Evolutionary conservation across 345 rosid species (phyloP).

Genomic region (Hibiscus syriacus): DNA sequence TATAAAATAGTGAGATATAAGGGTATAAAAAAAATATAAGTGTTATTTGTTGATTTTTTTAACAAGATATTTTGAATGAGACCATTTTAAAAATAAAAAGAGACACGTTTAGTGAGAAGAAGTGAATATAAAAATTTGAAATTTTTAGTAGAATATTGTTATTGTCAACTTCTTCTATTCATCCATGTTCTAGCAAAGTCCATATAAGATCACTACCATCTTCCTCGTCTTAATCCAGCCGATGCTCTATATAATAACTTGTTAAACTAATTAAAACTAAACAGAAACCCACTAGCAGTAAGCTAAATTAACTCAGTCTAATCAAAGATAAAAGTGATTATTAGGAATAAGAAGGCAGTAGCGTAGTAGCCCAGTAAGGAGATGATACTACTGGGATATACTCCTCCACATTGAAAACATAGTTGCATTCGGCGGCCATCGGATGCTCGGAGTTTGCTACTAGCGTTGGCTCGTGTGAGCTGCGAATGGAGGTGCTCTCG

Average conservation of each 20-base stretch:
- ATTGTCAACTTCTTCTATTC: too few relatives aligned
- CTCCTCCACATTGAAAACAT: constrained; percentile 29
- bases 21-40: too few relatives aligned
- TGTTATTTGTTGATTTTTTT: too few relatives aligned
- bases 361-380: constrained; percentile 26
- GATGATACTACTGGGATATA: constrained; percentile 26
- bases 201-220: neutral
- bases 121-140: too few relatives aligned
- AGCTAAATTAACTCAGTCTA: neutral
- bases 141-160: too few relatives aligned
- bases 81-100: too few relatives aligned
- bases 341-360: constrained; percentile 25
- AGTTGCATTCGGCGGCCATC: constrained; percentile 27
- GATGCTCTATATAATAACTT: neutral
- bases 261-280: neutral
- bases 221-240: neutral
- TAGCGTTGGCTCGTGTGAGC: constrained; percentile 14
- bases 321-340: neutral
- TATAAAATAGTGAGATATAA: too few relatives aligned
- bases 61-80: too few relatives aligned
- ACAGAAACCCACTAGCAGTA: neutral
- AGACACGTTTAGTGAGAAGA: too few relatives aligned
- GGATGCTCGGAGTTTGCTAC: constrained; percentile 10
- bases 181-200: neutral
- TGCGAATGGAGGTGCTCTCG: constrained; percentile 40